Evolutionary conservation across 768 basidiomycete species (phyloP).

Genomic region (Xerocomus brunneocitrinus): DNA sequence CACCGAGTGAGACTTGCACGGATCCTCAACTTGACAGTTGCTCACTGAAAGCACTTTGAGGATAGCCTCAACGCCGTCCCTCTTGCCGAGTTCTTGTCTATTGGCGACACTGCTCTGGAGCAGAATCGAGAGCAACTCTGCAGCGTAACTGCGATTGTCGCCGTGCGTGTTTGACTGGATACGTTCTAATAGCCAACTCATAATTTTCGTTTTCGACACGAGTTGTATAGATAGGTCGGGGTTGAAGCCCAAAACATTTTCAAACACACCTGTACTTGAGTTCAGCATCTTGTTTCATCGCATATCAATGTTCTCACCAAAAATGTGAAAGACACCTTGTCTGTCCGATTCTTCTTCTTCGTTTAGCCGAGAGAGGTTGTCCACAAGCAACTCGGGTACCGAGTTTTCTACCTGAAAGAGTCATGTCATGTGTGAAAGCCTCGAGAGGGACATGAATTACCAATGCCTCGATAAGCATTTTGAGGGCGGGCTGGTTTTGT

Average conservation of each 20-base stretch:
- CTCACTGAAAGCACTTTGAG: conserved; percentile 80
- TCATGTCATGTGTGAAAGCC: conserved; percentile 2
- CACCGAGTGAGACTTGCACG: conserved; percentile 11
- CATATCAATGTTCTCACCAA: conserved; percentile 47
- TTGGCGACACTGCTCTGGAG: conserved; percentile 72
- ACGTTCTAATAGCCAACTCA: conserved; percentile 77
- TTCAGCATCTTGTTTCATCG: background rate
- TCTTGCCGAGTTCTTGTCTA: conserved; percentile 61
- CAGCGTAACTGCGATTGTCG: conserved; percentile 90
- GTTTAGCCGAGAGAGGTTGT: conserved; percentile 84
- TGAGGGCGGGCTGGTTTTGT: conserved; percentile 61
- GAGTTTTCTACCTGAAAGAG: conserved; percentile 68
- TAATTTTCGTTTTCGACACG: conserved; percentile 66
- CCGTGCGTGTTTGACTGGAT: conserved; percentile 71
- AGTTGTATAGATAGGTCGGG: conserved; percentile 69
- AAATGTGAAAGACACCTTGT: conserved; percentile 88
- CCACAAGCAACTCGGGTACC: conserved; percentile 81
- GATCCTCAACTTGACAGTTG: conserved; percentile 6
- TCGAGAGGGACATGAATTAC: conserved; percentile 42
- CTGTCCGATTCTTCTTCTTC: conserved; percentile 87
- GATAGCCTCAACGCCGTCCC: conserved; percentile 72
- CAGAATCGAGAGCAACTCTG: conserved; percentile 88
- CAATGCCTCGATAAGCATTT: conserved; percentile 68
- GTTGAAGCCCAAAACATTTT: conserved; percentile 86
- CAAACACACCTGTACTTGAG: conserved; percentile 69